These are phyloP conservation scores for Leccinum rimulosum DNA, from an alignment of 768 basidiomycete species.

Conservation along the genomic window DNA sequence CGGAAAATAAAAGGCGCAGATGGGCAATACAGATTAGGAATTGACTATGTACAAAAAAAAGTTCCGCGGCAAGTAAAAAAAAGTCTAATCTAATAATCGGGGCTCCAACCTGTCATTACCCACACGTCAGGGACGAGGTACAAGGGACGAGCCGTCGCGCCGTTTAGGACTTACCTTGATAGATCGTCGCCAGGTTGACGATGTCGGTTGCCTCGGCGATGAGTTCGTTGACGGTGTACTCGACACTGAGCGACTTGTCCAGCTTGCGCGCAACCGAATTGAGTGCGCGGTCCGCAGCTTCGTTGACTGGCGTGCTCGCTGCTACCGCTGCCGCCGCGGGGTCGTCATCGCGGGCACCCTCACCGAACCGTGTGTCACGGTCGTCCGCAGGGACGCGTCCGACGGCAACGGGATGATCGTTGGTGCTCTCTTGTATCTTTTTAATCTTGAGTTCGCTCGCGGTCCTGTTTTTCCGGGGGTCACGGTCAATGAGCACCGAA, in stretches of 20 bases:
- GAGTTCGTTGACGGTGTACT: constrained; percentile 91
- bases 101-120: constrained; percentile 39
- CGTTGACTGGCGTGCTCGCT: constrained; percentile 65
- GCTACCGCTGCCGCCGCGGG: constrained; percentile 38
- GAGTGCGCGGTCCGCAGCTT: constrained; percentile 89
- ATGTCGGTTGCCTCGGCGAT: constrained; percentile 84
- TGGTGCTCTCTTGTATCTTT: constrained; percentile 51
- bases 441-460: constrained; percentile 74
- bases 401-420: constrained; percentile 21
- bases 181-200: constrained; percentile 77
- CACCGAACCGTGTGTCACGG: constrained; percentile 32
- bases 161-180: constrained; percentile 46
- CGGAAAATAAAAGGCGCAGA: not conserved
- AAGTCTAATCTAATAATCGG: constrained; percentile 31
- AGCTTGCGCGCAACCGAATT: constrained; percentile 79
- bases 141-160: not conserved
- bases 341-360: constrained; percentile 36
- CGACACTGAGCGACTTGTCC: constrained; percentile 80
- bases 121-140: constrained; percentile 1
- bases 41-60: not conserved
- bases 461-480: constrained; percentile 46
- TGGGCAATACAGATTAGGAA: not conserved
- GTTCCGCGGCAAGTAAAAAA: not conserved
- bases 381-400: constrained; percentile 22
- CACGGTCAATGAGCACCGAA: not conserved